phyloP scores from a whole-genome alignment of 345 rosid species.

The Linum trigynum region DNA sequence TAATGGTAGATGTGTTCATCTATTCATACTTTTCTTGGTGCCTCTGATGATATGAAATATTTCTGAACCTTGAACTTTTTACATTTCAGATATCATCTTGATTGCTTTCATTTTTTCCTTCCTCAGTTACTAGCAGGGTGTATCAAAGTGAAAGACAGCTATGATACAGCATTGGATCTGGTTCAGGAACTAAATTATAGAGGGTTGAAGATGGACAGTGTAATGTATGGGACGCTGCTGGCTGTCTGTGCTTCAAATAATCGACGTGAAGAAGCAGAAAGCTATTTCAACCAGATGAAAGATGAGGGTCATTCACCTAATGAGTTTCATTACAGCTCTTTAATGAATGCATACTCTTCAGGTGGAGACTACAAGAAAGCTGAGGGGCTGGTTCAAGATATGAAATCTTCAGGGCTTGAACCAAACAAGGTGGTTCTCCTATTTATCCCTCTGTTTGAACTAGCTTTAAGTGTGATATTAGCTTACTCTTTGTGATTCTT shows the following conservation, averaged over 20 bases:
- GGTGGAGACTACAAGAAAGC: constrained; percentile 71
- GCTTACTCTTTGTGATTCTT: neutral
- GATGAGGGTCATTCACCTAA: constrained; percentile 65
- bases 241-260: constrained; percentile 86
- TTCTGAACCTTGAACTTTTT: neutral
- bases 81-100: constrained; percentile 7
- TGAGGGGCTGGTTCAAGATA: constrained; percentile 60
- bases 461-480: neutral
- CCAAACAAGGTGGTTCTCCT: constrained; percentile 69
- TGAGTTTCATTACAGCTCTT: constrained; percentile 73
- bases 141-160: constrained; percentile 61
- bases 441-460: constrained; percentile 4
- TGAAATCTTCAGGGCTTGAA: constrained; percentile 69
- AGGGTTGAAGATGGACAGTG: constrained; percentile 56
- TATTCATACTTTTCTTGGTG: too few relatives aligned
- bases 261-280: constrained; percentile 63
- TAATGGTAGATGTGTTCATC: neutral
- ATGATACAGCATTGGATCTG: constrained; percentile 59
- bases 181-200: constrained; percentile 51
- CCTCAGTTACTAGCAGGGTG: constrained; percentile 79
- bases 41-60: neutral
- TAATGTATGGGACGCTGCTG: constrained; percentile 79
- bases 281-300: constrained; percentile 65
- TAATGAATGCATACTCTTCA: constrained; percentile 75
- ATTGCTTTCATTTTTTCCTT: constrained; percentile 20